Evolutionary conservation across 768 basidiomycete species (phyloP), one percentile per base, ranked within the genome.

Genomic region (Pulveroboletus sp.): DNA sequence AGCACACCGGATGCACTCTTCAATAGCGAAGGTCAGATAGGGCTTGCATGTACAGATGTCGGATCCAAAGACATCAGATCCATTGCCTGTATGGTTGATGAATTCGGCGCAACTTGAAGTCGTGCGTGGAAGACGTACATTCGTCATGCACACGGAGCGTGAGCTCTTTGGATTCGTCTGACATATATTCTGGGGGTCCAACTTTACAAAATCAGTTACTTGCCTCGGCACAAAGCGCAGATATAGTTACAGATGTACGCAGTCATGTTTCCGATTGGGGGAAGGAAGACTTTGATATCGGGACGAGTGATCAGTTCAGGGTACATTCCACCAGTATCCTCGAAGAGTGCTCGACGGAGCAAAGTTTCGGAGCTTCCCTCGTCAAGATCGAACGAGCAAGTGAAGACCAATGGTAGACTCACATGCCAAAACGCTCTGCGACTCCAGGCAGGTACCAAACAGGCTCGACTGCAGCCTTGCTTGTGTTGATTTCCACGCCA

Each of bases 371-470:
- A 88, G 42, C 88, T 90, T 62, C 12, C 12, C 27, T 12, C 12
- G 46, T 42, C 31, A 20, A 43, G 12, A 20, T 45, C 10, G 23
- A 42, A 22, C 7, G 39, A n/a, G 4, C 9, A 31, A 0, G 7
- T 11, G 19, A 34, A 26, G 26, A 19, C 16, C 13, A 26, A 8
- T 13, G 14, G 17, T 49, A 11, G 36, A 75, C 87, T 63, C 59
- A 89, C 90, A 96, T 93, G 19, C 85, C 87, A 60, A 98, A 92
- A n/a, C 95, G 76, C 57, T 90, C 87, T 0, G 95, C 95, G 2
- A 98, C 83, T 11, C 93, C 92, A 37, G 94, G 94, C 1, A 96
- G 72, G 65, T 87, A 91, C 94, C 94, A 97, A 13, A 97, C 93
- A 0, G 94, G 95, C 63, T 97, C 95, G 8, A 97, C 86, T 0